Evolutionary conservation across 306 rosid species (phyloP).

Genomic region (Cicer yamashitae): DNA sequence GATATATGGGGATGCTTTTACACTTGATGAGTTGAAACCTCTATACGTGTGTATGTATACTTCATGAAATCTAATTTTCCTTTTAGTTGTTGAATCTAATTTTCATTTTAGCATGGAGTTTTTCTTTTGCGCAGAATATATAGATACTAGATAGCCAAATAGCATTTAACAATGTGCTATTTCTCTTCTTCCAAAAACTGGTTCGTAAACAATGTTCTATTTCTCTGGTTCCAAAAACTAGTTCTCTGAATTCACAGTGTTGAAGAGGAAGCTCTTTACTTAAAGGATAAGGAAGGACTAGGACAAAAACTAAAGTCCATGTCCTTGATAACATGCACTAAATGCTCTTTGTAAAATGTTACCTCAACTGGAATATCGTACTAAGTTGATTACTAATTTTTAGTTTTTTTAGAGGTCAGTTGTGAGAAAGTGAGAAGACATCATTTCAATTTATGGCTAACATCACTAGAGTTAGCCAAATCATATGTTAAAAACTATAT

Average conservation of each 20-base stretch:
- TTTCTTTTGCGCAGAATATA: no score
- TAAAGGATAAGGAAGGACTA: not conserved
- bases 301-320: not conserved
- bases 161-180: no score
- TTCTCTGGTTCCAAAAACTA: no score
- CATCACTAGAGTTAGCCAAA: not conserved
- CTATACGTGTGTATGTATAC: not conserved
- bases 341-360: slow-evolving; percentile 17
- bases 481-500: slow-evolving; percentile 8
- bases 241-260: no score
- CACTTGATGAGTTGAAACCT: not conserved
- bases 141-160: no score
- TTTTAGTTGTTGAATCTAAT: no score
- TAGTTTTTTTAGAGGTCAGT: not conserved
- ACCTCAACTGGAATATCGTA: not conserved
- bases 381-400: not conserved
- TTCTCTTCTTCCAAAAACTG: no score
- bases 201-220: no score
- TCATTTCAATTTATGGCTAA: not conserved
- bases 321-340: slow-evolving; percentile 1
- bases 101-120: no score
- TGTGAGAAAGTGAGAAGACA: not conserved
- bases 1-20: not conserved
- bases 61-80: not conserved
- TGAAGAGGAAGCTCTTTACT: not conserved